Percentiles rank a stretch among this genome's conserved stretches.
Conservation (phyloP, 2,329 filamentous ascomycete species). For the Pseudogymnoascus sp. region DNA sequence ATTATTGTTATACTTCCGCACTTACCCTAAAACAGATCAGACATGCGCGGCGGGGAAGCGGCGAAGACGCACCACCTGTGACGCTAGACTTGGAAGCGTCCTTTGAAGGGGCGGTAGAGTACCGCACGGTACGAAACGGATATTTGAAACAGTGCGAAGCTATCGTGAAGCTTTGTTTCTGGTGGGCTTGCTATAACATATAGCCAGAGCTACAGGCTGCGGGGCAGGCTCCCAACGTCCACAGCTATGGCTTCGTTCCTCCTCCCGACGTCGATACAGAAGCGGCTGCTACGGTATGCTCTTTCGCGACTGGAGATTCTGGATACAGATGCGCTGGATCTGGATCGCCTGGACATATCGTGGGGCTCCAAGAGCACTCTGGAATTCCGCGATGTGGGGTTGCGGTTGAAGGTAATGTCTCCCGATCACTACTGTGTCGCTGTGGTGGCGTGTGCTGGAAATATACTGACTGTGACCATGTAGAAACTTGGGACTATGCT, state of each 20-base stretch:
- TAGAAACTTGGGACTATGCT: constrained; percentile 74
- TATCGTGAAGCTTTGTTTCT: not conserved
- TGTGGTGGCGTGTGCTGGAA: not conserved
- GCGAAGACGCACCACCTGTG: constrained; percentile 1
- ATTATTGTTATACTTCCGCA: not conserved
- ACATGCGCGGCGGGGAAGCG: constrained; percentile 3
- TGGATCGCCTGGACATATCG: constrained; percentile 77
- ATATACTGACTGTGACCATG: not conserved
- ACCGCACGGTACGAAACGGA: not conserved
- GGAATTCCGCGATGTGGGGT: constrained; percentile 77
- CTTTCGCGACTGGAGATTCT: constrained; percentile 77
- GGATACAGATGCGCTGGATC: constrained; percentile 77
- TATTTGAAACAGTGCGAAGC: not conserved
- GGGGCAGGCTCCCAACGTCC: not conserved
- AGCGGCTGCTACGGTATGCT: constrained; percentile 79
- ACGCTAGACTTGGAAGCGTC: constrained; percentile 5
- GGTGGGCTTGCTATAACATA: not conserved
- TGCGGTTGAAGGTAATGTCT: constrained; percentile 59
- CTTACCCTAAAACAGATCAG: constrained; percentile 1
- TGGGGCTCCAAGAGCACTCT: constrained; percentile 75
- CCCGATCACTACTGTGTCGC: not conserved
- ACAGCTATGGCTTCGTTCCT: constrained; percentile 28
- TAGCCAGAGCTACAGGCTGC: not conserved
- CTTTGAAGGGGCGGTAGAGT: not conserved
- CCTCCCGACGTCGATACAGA: constrained; percentile 64